Conservation (phyloP, 495 filamentous ascomycete species). For the Penicillium samsonianum region DNA sequence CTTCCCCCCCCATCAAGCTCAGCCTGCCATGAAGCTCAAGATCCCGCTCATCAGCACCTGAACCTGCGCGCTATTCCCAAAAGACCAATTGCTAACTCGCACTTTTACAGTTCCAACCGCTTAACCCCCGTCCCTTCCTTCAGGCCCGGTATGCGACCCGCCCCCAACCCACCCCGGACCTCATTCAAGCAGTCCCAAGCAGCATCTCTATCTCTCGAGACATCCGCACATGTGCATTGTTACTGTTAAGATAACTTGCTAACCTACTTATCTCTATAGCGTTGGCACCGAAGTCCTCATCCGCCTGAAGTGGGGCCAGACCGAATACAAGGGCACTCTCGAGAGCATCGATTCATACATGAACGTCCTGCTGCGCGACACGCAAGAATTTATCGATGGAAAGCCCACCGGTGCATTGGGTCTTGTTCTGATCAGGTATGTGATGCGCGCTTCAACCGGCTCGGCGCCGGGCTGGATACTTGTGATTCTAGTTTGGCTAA, state of each 20-base stretch:
- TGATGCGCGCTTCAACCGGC: conserved; percentile 6
- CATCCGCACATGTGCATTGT: neutral
- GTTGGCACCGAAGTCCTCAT: conserved; percentile 89
- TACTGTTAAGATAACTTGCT: neutral
- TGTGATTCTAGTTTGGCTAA: conserved; percentile 19
- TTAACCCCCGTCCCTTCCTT: conserved; percentile 89
- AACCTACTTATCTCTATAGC: conserved; percentile 42
- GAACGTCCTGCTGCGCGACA: conserved; percentile 89
- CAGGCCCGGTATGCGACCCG: conserved; percentile 69
- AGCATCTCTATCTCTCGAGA: neutral
- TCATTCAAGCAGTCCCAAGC: conserved; percentile 1
- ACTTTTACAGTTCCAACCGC: conserved; percentile 67
- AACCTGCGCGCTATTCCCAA: neutral
- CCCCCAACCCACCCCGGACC: conserved; percentile 5
- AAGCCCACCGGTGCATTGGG: conserved; percentile 82
- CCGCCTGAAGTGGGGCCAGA: conserved; percentile 95
- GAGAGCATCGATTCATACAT: conserved; percentile 97
- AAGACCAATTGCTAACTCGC: conserved; percentile 17
- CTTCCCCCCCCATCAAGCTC: conserved; percentile 14
- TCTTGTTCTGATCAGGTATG: conserved; percentile 87
- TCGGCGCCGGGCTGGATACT: neutral
- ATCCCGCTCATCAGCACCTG: neutral
- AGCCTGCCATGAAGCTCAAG: conserved; percentile 17
- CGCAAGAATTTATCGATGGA: conserved; percentile 89
- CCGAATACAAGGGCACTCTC: conserved; percentile 90